phyloP scores from a whole-genome alignment of 352 stramenopile genomes.

The Phytopythium mirpurense region DNA sequence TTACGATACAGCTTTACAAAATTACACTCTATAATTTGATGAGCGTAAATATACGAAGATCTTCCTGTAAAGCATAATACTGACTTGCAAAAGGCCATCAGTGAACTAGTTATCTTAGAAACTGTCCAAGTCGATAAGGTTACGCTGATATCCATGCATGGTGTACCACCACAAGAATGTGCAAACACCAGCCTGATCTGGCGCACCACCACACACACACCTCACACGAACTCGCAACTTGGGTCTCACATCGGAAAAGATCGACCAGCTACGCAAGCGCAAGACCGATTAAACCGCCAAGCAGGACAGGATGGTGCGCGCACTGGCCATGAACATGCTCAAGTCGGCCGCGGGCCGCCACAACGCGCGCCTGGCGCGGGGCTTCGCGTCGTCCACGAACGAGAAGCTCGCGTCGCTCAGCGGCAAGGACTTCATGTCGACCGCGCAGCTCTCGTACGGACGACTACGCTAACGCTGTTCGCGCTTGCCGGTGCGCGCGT shows the following conservation, averaged over 20 bases:
- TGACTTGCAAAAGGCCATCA: too few relatives aligned
- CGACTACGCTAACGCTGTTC: too few relatives aligned
- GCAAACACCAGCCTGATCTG: not conserved
- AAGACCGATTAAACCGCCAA: not conserved
- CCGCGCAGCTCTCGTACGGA: conserved; percentile 46
- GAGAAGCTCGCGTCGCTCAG: conserved; percentile 42
- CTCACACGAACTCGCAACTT: too few relatives aligned
- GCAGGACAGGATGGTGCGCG: conserved; percentile 1
- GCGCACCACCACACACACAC: too few relatives aligned
- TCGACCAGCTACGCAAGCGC: not conserved
- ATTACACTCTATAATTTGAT: too few relatives aligned
- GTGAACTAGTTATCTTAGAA: too few relatives aligned
- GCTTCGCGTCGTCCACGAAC: conserved; percentile 18
- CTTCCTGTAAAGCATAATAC: too few relatives aligned
- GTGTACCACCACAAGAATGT: not conserved
- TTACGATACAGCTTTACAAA: too few relatives aligned
- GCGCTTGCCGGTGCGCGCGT: too few relatives aligned
- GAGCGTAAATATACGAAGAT: too few relatives aligned
- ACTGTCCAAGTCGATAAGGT: too few relatives aligned
- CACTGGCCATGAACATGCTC: conserved; percentile 2
- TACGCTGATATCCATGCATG: too few relatives aligned
- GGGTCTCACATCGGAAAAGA: not conserved
- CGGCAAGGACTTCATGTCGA: conserved; percentile 72
- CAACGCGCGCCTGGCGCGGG: conserved; percentile 3
- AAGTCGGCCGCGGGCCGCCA: not conserved